phyloP scores from a whole-genome alignment of 768 basidiomycete genomes.

The Macrolepiota dolichaula region DNA sequence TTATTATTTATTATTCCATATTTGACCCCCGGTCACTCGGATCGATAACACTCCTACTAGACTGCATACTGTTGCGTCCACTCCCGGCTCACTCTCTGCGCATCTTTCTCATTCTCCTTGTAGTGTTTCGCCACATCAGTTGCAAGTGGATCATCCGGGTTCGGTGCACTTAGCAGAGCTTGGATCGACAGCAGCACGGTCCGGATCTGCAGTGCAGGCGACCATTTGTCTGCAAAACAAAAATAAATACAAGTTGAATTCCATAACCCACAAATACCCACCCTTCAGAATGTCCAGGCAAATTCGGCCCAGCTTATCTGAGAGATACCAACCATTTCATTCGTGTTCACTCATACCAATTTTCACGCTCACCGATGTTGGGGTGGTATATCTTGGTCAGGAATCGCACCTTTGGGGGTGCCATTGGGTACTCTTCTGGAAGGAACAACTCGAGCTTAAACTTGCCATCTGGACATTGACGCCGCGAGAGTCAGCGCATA shows the following conservation, averaged over 20 bases:
- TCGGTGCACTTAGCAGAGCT: constrained; percentile 93
- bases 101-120: constrained; percentile 95
- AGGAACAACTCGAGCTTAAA: constrained; percentile 98
- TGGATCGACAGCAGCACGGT: constrained; percentile 96
- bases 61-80: constrained; percentile 93
- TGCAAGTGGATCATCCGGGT: constrained; percentile 93
- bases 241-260: neutral
- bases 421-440: constrained; percentile 99
- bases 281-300: constrained; percentile 98
- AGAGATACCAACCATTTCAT: constrained; percentile 5
- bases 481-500: neutral
- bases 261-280: constrained; percentile 25
- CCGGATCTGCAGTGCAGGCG: constrained; percentile 96
- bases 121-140: constrained; percentile 97
- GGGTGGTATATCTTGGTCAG: constrained; percentile 99
- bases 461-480: constrained; percentile 63
- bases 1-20: constrained; percentile 5
- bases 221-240: constrained; percentile 85
- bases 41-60: constrained; percentile 9
- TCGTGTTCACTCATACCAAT: neutral
- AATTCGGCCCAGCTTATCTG: constrained; percentile 98
- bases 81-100: constrained; percentile 87
- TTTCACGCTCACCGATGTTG: constrained; percentile 80
- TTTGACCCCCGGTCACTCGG: constrained; percentile 9
- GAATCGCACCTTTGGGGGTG: constrained; percentile 96